Conservation (phyloP, 1,284 basidiomycete species). For the Coriolopsis trogii region DNA sequence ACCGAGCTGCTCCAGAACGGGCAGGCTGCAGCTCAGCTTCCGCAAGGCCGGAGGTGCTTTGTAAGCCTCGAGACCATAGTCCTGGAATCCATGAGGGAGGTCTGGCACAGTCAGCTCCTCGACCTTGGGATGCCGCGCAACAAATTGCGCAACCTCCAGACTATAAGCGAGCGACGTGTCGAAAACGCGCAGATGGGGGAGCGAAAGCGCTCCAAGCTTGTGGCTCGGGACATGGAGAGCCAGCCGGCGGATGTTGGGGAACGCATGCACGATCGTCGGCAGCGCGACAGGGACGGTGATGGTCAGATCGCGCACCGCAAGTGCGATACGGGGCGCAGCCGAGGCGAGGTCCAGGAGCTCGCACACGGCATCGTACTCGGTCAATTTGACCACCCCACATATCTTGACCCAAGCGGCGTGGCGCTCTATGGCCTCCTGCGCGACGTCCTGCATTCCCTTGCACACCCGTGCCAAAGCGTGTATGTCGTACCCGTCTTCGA, state of each 20-base stretch:
- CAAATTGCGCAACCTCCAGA: background rate
- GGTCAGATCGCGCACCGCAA: slow-evolving; percentile 2
- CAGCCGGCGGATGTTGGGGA: slow-evolving; percentile 5
- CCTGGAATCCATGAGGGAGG: too few species aligned
- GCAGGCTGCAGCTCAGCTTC: slow-evolving; percentile 1
- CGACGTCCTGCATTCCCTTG: slow-evolving; percentile 3
- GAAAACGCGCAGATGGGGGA: slow-evolving; percentile 1
- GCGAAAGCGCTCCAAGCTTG: background rate
- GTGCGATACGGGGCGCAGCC: background rate
- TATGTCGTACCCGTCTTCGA: slow-evolving; percentile 14
- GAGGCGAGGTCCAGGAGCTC: background rate
- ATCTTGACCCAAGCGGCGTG: background rate
- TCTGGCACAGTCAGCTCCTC: background rate
- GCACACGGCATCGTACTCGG: background rate
- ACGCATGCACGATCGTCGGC: background rate
- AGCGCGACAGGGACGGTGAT: background rate
- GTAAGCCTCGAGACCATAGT: background rate
- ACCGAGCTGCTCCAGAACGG: background rate
- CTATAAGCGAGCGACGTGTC: background rate
- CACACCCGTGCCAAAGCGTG: slow-evolving; percentile 9
- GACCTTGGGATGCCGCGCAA: background rate
- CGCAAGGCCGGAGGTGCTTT: background rate
- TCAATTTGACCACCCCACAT: background rate
- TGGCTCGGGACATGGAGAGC: slow-evolving; percentile 3
- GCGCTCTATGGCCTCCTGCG: background rate